These are phyloP conservation scores for Neurospora sp. DNA, from an alignment of 495 filamentous ascomycete species.

Conservation along the genomic window DNA sequence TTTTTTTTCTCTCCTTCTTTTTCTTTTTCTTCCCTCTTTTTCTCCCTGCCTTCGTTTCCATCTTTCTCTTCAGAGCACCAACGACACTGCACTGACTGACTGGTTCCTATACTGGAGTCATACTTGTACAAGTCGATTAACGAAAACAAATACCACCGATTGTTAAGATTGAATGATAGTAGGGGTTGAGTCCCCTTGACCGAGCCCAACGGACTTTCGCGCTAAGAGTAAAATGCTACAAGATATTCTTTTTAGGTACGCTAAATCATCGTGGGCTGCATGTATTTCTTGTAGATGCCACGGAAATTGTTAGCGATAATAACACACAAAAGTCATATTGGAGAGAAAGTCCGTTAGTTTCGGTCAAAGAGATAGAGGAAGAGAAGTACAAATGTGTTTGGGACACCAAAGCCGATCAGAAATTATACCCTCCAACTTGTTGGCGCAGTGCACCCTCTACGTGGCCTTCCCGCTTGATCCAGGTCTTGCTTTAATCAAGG, in stretches of 20 bases:
- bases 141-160: no score
- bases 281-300: not conserved
- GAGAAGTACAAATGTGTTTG: not conserved
- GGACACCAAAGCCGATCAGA: not conserved
- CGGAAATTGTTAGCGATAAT: not conserved
- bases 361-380: not conserved
- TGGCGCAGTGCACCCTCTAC: not conserved
- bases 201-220: no score
- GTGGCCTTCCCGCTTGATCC: not conserved
- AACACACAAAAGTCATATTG: not conserved
- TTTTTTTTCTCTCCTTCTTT: no score
- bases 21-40: not conserved
- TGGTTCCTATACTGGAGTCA: not conserved
- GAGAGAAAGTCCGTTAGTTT: not conserved
- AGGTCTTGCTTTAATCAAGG: not conserved
- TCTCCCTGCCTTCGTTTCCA: not conserved
- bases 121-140: not conserved
- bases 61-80: not conserved
- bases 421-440: not conserved
- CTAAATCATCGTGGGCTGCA: no score
- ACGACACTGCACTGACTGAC: not conserved
- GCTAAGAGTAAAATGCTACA: not conserved
- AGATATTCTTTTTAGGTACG: not conserved
- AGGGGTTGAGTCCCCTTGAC: no score
- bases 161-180: no score